Evolutionary conservation across 805 yeast species (phyloP), one percentile per base, ranked within the genome.

Genomic region (Yarrowia yakushimensis): DNA sequence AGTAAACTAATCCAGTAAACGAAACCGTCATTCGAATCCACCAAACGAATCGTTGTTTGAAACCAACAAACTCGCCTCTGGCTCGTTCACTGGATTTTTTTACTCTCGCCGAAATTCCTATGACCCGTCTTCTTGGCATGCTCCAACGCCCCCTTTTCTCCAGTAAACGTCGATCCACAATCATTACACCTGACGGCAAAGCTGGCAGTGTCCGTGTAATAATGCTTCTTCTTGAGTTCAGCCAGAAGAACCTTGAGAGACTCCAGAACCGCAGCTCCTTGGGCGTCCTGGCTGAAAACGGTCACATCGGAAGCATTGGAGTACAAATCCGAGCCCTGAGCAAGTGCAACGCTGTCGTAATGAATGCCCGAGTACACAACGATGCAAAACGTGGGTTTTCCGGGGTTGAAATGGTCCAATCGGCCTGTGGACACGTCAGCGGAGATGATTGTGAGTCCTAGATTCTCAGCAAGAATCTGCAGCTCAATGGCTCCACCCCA

Each of bases 401-500:
- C 79, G 36, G 80, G 80, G 50, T 77, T 77, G 71, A 87, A 87
- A 33, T 75, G 75, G 66, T 86, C 87, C 36, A 81, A 71, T 25
- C 83, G 76, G 6, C 82, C 82, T 64, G 83, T 83, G 67, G 83
- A 86, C 23, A 88, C 82, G 68, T 88, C 94, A 28, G 86, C 70
- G 11, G 90, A 83, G 61, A 79, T 76, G 42, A 88, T 83, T 3
- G 81, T 76, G 6, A 85, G 72, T 5, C 76, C 75, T 41, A 85
- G 76, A 65, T 79, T 77, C 33, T 78, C 76, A 1, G 88, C 78
- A 28, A 88, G 70, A 7, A 88, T 85, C 9, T 84, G 82, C 48
- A 87, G 73, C 69, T 88, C 96, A 52, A 88, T 87, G 2, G 90
- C 93, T 7, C 96, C 96, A 30, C 96, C 96, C 96, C 94, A 88